Evolutionary conservation across 495 filamentous ascomycete genomes (phyloP), one percentile per base, ranked within the genome.

Genomic region (Tuber borchii): DNA sequence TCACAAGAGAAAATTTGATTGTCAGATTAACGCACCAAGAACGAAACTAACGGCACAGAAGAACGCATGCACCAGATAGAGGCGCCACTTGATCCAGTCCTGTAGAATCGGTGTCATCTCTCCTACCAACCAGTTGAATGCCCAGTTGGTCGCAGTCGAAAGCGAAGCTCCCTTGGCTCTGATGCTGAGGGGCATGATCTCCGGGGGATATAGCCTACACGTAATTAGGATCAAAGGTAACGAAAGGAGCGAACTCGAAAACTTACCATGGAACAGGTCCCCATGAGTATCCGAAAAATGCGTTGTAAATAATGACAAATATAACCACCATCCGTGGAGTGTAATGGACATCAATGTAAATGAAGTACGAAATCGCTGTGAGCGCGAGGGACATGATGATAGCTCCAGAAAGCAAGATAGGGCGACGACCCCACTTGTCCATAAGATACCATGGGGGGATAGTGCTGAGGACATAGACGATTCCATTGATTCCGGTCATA

Each of bases 271-370:
- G 95, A 73, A 99, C 94, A 5, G 95, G 95, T 44, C 95, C 95
- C 96, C 96, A 99, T n/a, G 95, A 97, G 75, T 94, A 95, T 43
- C 95, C 95, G 82, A 99, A 99, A 26, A 96, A 92, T 20, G 95
- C 95, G 83, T 99, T 99, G 85, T 99, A 99, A 70, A 97, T 91
- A 90, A 99, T 97, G 76, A 99, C 95, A 83, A 97, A 93, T 34
- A 97, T 84, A 70, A 98, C 96, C 19, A 97, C 96, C 80, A 97
- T 85, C 7, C 86, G 91, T 12, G 92, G 93, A 17, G 96, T 97
- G 56, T 87, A 87, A 6, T 83, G 78, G 69, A 97, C 88, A 75
- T 97, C 90, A 75, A 98, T 90, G 84, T 90, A 95, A 80, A 97
- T 93, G 84, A 97, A 97, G 85, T 97, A 98, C 2, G 95, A 97